These are phyloP conservation scores for Lagenidium sp. DNA, from an alignment of 352 stramenopile species.

Conservation along the genomic window DNA sequence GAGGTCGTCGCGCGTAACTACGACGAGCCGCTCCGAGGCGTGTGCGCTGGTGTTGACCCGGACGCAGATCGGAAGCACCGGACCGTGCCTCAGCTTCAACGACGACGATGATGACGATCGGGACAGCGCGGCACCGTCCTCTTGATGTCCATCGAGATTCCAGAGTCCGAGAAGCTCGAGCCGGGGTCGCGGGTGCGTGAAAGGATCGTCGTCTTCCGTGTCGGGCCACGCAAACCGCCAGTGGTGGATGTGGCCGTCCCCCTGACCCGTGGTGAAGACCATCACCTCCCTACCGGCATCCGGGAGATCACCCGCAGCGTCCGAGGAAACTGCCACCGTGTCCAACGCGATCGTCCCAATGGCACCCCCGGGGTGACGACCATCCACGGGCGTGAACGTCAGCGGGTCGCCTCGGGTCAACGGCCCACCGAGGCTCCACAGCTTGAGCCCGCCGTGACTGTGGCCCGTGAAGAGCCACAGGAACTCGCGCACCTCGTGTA, in stretches of 20 bases:
- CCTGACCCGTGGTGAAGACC: slow-evolving; percentile 13
- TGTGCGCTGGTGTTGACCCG: slow-evolving; percentile 32
- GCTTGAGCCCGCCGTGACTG: slow-evolving; percentile 24
- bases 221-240: neutral
- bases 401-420: neutral
- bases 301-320: too few relatives aligned
- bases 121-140: too few relatives aligned
- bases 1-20: slow-evolving; percentile 37
- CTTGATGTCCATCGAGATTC: too few relatives aligned
- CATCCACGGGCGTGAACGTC: neutral
- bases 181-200: neutral
- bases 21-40: slow-evolving; percentile 39
- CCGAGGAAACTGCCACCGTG: neutral
- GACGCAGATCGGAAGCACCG: slow-evolving; percentile 36
- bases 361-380: slow-evolving; percentile 6
- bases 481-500: slow-evolving; percentile 24
- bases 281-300: neutral
- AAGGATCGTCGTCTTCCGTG: too few relatives aligned
- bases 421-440: slow-evolving; percentile 28
- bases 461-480: slow-evolving; percentile 52
- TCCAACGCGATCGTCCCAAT: slow-evolving; percentile 8
- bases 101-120: too few relatives aligned
- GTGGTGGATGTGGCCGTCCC: neutral
- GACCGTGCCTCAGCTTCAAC: too few relatives aligned
- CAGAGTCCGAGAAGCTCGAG: slow-evolving; percentile 7